Conservation (phyloP, 1,284 basidiomycete genomes). For the Termitomyces sp. region DNA sequence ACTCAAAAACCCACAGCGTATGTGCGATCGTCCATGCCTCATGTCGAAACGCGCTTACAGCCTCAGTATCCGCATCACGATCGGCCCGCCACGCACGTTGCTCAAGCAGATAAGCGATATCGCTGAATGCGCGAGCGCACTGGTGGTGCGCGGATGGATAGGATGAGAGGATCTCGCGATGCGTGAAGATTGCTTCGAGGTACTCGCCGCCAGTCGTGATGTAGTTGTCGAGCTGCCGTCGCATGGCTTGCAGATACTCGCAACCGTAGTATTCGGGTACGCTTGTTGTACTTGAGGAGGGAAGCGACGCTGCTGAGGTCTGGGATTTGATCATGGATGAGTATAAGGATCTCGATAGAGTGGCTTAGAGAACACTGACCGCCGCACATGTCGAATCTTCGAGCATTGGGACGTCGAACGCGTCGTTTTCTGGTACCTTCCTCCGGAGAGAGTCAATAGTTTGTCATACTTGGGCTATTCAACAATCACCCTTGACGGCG, state of each 20-base stretch:
- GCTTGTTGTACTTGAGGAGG: constrained; percentile 36
- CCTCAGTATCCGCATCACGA: constrained; percentile 61
- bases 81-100: constrained; percentile 58
- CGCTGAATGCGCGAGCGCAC: constrained; percentile 58
- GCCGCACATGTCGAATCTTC: constrained; percentile 38
- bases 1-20: constrained; percentile 23
- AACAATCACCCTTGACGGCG: constrained; percentile 25
- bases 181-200: constrained; percentile 68
- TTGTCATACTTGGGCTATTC: neutral
- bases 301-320: constrained; percentile 40
- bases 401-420: constrained; percentile 29
- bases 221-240: constrained; percentile 45
- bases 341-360: neutral
- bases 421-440: constrained; percentile 29
- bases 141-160: constrained; percentile 54
- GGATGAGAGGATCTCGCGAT: constrained; percentile 59
- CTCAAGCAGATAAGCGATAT: constrained; percentile 58
- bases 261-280: constrained; percentile 43
- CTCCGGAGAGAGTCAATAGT: constrained; percentile 28
- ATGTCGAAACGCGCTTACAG: constrained; percentile 55
- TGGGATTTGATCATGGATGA: constrained; percentile 14
- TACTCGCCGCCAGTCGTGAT: constrained; percentile 65
- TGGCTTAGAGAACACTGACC: constrained; percentile 20
- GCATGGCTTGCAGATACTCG: constrained; percentile 59
- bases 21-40: constrained; percentile 59